Evolutionary conservation across 2,329 filamentous ascomycete species (phyloP).

Genomic region (Thielaviopsis ethacetica): DNA sequence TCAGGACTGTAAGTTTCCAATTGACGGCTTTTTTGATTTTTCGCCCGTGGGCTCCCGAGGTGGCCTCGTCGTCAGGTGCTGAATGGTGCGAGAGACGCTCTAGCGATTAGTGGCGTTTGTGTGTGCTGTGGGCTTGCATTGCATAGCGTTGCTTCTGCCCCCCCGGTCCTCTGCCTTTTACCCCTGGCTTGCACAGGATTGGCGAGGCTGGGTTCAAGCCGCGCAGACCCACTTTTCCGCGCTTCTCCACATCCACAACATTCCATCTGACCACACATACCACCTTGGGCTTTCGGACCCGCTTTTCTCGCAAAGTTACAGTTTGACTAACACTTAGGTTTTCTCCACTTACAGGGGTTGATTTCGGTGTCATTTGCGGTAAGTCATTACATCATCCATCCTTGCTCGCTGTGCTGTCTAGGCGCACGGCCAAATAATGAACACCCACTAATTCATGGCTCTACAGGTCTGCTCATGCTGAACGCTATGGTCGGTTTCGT

Average conservation of each 20-base stretch:
- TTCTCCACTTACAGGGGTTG: conserved; percentile 39
- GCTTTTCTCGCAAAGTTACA: not conserved
- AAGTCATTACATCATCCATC: not conserved
- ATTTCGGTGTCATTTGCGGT: conserved; percentile 79
- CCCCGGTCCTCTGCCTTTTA: not conserved
- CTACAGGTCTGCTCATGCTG: conserved; percentile 47
- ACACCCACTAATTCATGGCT: not conserved
- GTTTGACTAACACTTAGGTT: conserved; percentile 9
- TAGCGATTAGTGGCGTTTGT: too few species aligned
- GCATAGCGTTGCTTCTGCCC: not conserved
- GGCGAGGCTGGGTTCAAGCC: not conserved
- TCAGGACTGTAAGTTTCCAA: conserved; percentile 11
- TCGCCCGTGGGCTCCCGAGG: too few species aligned
- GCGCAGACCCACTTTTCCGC: not conserved
- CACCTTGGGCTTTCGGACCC: not conserved
- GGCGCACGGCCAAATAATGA: not conserved
- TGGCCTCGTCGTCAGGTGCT: too few species aligned
- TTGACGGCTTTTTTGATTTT: too few species aligned
- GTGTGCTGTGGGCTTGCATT: too few species aligned
- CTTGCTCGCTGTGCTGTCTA: not conserved
- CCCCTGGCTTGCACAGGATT: conserved; percentile 1
- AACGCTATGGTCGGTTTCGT: conserved; percentile 78
- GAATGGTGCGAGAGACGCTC: too few species aligned
- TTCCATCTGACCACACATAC: not conserved
- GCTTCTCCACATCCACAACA: too few species aligned